Base-by-base conservation (phyloP, 768 basidiomycete genomes). In the Cystobasidium tubakii region DNA sequence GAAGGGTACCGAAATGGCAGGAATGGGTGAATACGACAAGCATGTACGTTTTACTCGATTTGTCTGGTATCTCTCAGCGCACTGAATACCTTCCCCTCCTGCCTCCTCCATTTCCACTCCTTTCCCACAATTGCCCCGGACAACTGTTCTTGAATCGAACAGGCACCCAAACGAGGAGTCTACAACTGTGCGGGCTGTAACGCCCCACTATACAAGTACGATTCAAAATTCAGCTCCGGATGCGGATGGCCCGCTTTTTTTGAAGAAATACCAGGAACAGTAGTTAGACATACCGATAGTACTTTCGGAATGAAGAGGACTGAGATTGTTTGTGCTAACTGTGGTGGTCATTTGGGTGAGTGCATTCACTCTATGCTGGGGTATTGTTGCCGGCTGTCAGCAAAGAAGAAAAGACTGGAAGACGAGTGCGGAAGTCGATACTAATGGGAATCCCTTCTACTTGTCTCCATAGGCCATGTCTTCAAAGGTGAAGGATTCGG, bases 221-320 rank as follows among this genome's bases (percentile, higher is more conserved):
- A 79, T 62, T 72, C 62, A 21, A 79, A 79, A 73, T 79, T 79
- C 73, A 67, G 76, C 54, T 75, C 74, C 1, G 78, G 78, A 10
- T 79, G 78, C 29, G 78, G 78, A 7, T 79, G 77, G 78, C 78
- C 78, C 25, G 78, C 78, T 6, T 79, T 78, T 73, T 79, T 78
- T 66, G 77, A 77, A 54, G 72, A 76, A 29, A 78, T 79, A 53
- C 78, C 78, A 0, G 78, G 78, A 25, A 66, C 64, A 25, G 62
- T 79, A 27, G 64, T 33, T 10, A 39, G 73, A 34, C 74, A 78
- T 65, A 50, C 42, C 6, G 78, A 79, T 66, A 23, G n/a, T 15
- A 75, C 76, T 2, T 77, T 74, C 46, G 77, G 77, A n/a, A 79
- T 78, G 73, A 15, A 36, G 21, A 76, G 78, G 19, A 73, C 63